Percentiles rank a stretch among this genome's conserved stretches.
Evolutionary conservation across 768 basidiomycete genomes (phyloP).

Genomic region (Termitomyces sp.): DNA sequence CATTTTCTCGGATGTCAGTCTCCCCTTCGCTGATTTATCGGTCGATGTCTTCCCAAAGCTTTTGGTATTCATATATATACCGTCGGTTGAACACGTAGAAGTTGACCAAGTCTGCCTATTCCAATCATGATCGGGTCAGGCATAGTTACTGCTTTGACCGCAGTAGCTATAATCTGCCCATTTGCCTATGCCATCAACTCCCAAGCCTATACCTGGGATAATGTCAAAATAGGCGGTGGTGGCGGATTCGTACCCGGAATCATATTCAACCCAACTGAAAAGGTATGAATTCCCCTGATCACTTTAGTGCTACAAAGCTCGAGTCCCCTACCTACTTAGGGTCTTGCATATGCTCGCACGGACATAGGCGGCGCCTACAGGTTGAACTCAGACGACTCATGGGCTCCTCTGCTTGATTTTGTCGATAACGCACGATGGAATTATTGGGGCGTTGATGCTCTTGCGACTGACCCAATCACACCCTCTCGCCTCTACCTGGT

Average conservation of each 20-base stretch:
- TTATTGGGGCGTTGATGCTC: conserved; percentile 58
- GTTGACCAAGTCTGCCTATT: not conserved
- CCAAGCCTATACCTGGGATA: conserved; percentile 58
- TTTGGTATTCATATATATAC: conserved; percentile 12
- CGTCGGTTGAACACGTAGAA: not conserved
- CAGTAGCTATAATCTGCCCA: conserved; percentile 20
- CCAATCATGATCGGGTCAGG: conserved; percentile 30
- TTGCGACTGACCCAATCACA: conserved; percentile 61
- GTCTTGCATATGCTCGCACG: conserved; percentile 62
- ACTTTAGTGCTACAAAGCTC: not conserved
- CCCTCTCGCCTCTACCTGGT: conserved; percentile 53
- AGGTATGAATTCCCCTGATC: conserved; percentile 21
- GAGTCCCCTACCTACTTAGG: conserved; percentile 27
- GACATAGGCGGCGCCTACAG: conserved; percentile 68
- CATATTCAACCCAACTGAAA: conserved; percentile 57
- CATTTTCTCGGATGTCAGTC: conserved; percentile 20
- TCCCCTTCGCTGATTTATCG: conserved; percentile 22
- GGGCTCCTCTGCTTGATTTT: conserved; percentile 64
- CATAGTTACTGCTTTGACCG: conserved; percentile 28
- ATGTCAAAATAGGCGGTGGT: conserved; percentile 52
- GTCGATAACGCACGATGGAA: conserved; percentile 47
- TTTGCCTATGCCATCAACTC: conserved; percentile 39
- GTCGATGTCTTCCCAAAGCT: conserved; percentile 1
- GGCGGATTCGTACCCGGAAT: conserved; percentile 55
- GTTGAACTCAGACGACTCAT: conserved; percentile 56